phyloP scores from a whole-genome alignment of 2,329 filamentous ascomycete genomes.

The Simplicillium aogashimaense region DNA sequence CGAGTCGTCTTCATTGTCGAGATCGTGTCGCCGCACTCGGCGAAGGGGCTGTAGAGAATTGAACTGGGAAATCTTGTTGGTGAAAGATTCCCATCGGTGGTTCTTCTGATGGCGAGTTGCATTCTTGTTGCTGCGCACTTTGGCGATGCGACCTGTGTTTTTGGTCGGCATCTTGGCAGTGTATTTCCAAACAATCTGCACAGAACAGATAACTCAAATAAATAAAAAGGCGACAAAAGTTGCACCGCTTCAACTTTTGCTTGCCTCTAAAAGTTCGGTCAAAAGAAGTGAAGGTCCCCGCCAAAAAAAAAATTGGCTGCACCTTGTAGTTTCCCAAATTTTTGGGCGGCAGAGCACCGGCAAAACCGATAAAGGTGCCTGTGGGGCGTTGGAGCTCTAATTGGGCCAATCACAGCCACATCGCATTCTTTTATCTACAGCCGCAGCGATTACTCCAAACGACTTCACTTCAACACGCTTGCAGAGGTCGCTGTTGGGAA shows the following conservation, averaged over 20 bases:
- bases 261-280: neutral
- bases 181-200: constrained; percentile 12
- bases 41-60: constrained; percentile 86
- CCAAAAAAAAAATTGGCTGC: constrained; percentile 8
- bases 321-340: constrained; percentile 14
- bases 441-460: neutral
- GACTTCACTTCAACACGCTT: neutral
- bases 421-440: constrained; percentile 18
- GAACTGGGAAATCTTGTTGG: constrained; percentile 78
- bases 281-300: constrained; percentile 4
- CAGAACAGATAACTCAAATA: constrained; percentile 7
- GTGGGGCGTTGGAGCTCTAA: constrained; percentile 4
- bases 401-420: constrained; percentile 18
- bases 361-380: constrained; percentile 21
- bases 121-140: constrained; percentile 59
- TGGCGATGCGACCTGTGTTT: constrained; percentile 56
- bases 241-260: no score
- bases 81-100: constrained; percentile 87
- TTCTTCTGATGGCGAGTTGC: constrained; percentile 69
- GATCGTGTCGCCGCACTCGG: constrained; percentile 73
- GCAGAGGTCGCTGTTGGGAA: no score
- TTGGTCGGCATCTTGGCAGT: constrained; percentile 48
- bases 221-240: constrained; percentile 5
- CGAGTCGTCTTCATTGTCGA: constrained; percentile 68
- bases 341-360: constrained; percentile 22